Evolutionary conservation across 2,329 filamentous ascomycete genomes (phyloP), one percentile per base, ranked within the genome.

Genomic region (Macrophomina phaseolina): DNA sequence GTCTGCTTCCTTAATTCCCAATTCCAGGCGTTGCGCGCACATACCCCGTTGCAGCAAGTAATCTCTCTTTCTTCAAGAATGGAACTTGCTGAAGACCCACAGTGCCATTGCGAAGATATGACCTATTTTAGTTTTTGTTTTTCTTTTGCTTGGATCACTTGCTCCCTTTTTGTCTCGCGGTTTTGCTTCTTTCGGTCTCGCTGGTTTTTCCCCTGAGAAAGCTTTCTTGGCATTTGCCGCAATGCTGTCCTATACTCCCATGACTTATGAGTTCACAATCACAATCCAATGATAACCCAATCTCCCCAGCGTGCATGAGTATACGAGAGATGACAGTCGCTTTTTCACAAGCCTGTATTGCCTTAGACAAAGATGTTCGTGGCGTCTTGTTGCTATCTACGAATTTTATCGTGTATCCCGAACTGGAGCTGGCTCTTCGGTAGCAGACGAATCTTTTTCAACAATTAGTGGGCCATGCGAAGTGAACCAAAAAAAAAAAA

Each of bases 391-490:
- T 49, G 7, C 42, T 46, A 14, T 36, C 23, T 62, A 18, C 12
- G 28, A 14, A 46, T 49, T 14, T n/a, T 18, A 46, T 34, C 1
- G n/a, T 28, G 34, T 40, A 11, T 34, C 40, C 30, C 30, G 42
- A 38, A 5, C 45, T 62, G 42, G 58, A 62, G 58, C 45, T 62
- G 58, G 58, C 32, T 11, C 58, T 62, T 62, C 45, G 58, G 58
- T 62, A 49, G 45, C 45, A 62, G 58, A 62, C 18, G 14, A 62
- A 38, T 48, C 7, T n/a, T 11, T 49, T 11, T 9, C 18, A 16
- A 36, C 23, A 61, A 36, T 14, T 6, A 30, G 3, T 23, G 23
- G 23, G 23, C 23, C 23, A 23, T 23, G 23, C 23, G 23, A 23
- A 23, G 23, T 23, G 23, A 23, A 23, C 23, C 23, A 23, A 23